Evolutionary conservation across 805 yeast species (phyloP).

Genomic region (Candida chauliodis): DNA sequence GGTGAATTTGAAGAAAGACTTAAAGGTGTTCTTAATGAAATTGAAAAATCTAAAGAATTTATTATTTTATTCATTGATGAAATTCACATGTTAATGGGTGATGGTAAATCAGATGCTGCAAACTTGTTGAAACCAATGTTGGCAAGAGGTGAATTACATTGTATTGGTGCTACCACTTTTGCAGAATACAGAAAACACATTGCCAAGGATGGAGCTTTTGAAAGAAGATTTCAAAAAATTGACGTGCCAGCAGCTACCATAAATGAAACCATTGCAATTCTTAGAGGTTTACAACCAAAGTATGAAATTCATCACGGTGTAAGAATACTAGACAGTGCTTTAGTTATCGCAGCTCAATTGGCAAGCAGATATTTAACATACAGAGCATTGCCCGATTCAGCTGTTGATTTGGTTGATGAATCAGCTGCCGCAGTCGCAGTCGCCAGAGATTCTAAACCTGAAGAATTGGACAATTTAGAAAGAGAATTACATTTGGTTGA

Average conservation of each 20-base stretch:
- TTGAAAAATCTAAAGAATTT: conserved; percentile 81
- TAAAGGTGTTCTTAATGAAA: conserved; percentile 93
- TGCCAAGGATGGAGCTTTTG: conserved; percentile 97
- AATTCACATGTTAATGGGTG: conserved; percentile 99
- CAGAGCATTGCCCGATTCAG: conserved; percentile 94
- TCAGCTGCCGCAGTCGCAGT: conserved; percentile 97
- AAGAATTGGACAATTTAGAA: conserved; percentile 89
- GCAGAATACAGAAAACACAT: conserved; percentile 90
- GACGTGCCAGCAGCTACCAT: conserved; percentile 94
- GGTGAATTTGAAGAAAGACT: conserved; percentile 98
- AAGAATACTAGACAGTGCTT: conserved; percentile 88
- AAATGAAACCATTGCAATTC: conserved; percentile 89
- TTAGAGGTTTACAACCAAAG: conserved; percentile 92
- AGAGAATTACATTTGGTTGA: conserved; percentile 88
- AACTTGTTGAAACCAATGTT: conserved; percentile 94
- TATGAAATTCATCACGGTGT: conserved; percentile 98
- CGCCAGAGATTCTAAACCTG: conserved; percentile 97
- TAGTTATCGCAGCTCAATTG: conserved; percentile 90
- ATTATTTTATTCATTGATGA: conserved; percentile 94
- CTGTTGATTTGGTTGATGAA: conserved; percentile 94
- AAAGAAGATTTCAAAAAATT: conserved; percentile 95
- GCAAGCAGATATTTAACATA: conserved; percentile 94
- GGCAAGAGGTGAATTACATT: conserved; percentile 93
- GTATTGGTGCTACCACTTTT: conserved; percentile 97
- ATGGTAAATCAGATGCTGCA: conserved; percentile 96